Conservation (phyloP, 2,329 filamentous ascomycete species). For the Calonectria leucothoes region DNA sequence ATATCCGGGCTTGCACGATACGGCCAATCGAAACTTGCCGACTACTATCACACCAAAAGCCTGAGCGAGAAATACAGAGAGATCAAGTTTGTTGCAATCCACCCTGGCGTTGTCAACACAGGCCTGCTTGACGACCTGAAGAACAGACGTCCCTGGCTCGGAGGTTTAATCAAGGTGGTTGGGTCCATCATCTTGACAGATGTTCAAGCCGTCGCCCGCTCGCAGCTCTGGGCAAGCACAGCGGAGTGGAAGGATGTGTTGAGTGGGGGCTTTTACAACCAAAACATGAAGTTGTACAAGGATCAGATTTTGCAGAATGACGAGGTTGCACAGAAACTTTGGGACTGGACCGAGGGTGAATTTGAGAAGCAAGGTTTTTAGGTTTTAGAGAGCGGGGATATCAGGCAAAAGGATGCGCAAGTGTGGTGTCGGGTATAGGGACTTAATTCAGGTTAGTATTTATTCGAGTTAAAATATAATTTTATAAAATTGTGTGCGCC, state of each 20-base stretch:
- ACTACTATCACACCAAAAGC: neutral
- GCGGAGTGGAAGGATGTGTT: neutral
- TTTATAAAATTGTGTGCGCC: no score
- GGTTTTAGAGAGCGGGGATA: no score
- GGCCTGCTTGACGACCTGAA: neutral
- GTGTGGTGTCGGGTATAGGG: no score
- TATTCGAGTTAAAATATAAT: no score
- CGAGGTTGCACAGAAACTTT: neutral
- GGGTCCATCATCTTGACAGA: neutral
- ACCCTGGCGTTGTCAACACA: conserved; percentile 8
- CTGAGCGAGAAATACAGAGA: neutral
- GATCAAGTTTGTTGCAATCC: conserved; percentile 3
- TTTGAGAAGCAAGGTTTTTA: neutral
- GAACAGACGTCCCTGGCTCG: neutral
- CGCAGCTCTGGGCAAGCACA: conserved; percentile 11
- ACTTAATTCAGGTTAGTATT: no score
- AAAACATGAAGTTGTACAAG: neutral
- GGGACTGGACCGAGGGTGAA: conserved; percentile 17
- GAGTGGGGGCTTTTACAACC: conserved; percentile 12
- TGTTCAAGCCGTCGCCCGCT: neutral
- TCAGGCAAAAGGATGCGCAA: no score
- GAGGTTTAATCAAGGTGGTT: neutral
- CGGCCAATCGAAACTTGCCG: conserved; percentile 12
- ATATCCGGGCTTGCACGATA: neutral
- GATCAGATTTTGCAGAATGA: neutral